phyloP scores from a whole-genome alignment of 495 filamentous ascomycete genomes.

The Acidomyces sp. region DNA sequence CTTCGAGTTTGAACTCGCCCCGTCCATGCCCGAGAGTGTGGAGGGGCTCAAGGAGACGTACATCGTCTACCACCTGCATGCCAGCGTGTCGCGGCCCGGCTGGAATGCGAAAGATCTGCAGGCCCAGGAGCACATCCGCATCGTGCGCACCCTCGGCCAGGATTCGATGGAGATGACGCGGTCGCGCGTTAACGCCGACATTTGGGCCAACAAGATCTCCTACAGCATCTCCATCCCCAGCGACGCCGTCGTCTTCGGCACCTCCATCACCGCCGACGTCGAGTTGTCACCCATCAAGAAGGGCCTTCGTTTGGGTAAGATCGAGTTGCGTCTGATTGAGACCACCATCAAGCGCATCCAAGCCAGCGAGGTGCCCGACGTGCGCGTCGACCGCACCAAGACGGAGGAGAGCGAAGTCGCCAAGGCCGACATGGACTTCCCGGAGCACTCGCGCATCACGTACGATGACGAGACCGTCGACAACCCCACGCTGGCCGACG shows the following conservation, averaged over 20 bases:
- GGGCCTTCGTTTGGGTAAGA: slow-evolving; percentile 65
- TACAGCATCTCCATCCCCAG: slow-evolving; percentile 81
- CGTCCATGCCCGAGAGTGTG: slow-evolving; percentile 69
- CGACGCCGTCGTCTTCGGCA: slow-evolving; percentile 85
- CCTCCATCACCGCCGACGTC: slow-evolving; percentile 64
- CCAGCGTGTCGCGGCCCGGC: slow-evolving; percentile 59
- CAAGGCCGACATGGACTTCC: slow-evolving; percentile 24
- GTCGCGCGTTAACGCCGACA: slow-evolving; percentile 46
- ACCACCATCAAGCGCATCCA: slow-evolving; percentile 26
- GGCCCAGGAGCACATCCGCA: slow-evolving; percentile 64
- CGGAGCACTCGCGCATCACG: slow-evolving; percentile 34
- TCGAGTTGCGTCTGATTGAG: slow-evolving; percentile 64
- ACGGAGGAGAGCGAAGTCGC: slow-evolving; percentile 24
- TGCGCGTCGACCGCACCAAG: slow-evolving; percentile 39
- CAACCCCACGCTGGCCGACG: slow-evolving; percentile 47
- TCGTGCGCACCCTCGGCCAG: slow-evolving; percentile 74
- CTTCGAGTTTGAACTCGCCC: slow-evolving; percentile 67
- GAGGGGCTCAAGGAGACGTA: slow-evolving; percentile 71
- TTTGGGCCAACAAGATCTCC: slow-evolving; percentile 90
- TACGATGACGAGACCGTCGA: slow-evolving; percentile 41
- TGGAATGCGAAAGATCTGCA: slow-evolving; percentile 70
- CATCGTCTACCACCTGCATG: slow-evolving; percentile 78
- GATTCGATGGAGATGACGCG: slow-evolving; percentile 52
- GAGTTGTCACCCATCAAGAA: slow-evolving; percentile 73
- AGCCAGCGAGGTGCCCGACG: slow-evolving; percentile 20